Conservation (phyloP, 2,329 filamentous ascomycete genomes). For the Purpureocillium lavendulum region DNA sequence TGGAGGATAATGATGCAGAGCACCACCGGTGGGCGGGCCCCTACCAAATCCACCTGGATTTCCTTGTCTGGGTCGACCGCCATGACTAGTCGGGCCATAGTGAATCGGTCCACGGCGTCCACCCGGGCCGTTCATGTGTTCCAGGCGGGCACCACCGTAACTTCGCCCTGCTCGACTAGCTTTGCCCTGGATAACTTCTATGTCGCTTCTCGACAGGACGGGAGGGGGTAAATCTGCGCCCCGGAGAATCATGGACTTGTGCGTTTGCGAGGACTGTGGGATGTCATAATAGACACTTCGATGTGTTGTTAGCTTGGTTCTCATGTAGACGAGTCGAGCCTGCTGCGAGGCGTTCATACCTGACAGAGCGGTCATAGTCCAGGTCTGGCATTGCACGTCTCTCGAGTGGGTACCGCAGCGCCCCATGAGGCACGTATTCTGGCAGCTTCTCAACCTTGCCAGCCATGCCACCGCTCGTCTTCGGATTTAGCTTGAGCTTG, state of each 20-base stretch:
- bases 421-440: constrained; percentile 75
- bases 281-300: constrained; percentile 77
- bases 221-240: constrained; percentile 68
- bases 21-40: not conserved
- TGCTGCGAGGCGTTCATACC: constrained; percentile 39
- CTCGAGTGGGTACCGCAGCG: constrained; percentile 69
- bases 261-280: constrained; percentile 60
- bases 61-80: constrained; percentile 1
- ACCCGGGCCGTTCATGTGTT: constrained; percentile 9
- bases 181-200: constrained; percentile 62
- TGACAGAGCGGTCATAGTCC: constrained; percentile 80
- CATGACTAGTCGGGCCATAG: constrained; percentile 16
- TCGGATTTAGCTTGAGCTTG: constrained; percentile 65
- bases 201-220: constrained; percentile 66
- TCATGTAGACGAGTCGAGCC: not conserved
- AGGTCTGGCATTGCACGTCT: constrained; percentile 64
- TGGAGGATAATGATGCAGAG: constrained; percentile 16
- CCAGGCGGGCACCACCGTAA: constrained; percentile 16
- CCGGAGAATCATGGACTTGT: constrained; percentile 91
- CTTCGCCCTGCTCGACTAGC: constrained; percentile 39
- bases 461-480: constrained; percentile 66
- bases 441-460: constrained; percentile 77
- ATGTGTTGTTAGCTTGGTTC: constrained; percentile 18
- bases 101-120: constrained; percentile 17
- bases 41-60: constrained; percentile 2